phyloP scores from a whole-genome alignment of 1,284 basidiomycete species.

The Peniophora sp. region DNA sequence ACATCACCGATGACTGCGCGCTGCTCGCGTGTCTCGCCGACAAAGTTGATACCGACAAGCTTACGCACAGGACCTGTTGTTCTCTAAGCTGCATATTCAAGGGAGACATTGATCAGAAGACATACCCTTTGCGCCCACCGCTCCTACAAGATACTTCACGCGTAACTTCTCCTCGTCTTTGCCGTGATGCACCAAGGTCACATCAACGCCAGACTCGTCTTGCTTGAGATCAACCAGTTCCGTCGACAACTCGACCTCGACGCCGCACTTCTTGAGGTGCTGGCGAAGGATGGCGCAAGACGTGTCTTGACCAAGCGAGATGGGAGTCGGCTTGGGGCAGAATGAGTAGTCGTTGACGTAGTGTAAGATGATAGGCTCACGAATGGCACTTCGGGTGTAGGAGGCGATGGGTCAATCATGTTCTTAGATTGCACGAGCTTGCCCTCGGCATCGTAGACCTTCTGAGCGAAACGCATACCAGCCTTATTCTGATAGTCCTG shows the following conservation, averaged over 20 bases:
- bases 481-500: conserved; percentile 10
- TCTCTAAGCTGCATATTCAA: neutral
- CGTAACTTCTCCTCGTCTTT: neutral
- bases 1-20: neutral
- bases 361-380: conserved; percentile 4
- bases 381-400: conserved; percentile 1
- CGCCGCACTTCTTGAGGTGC: neutral
- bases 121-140: neutral
- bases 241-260: neutral
- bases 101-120: neutral
- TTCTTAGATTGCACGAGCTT: neutral
- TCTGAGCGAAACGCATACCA: neutral
- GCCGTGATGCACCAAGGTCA: neutral
- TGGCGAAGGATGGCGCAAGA: neutral
- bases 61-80: neutral
- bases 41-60: neutral
- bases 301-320: neutral
- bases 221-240: neutral
- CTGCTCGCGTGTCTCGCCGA: neutral
- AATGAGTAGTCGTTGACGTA: neutral
- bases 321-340: neutral
- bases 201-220: neutral
- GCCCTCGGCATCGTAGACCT: neutral
- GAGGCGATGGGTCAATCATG: neutral
- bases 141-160: neutral